Evolutionary conservation across 2,329 filamentous ascomycete species (phyloP), one percentile per base, ranked within the genome.

Genomic region (Dryadomyces quercivorus): DNA sequence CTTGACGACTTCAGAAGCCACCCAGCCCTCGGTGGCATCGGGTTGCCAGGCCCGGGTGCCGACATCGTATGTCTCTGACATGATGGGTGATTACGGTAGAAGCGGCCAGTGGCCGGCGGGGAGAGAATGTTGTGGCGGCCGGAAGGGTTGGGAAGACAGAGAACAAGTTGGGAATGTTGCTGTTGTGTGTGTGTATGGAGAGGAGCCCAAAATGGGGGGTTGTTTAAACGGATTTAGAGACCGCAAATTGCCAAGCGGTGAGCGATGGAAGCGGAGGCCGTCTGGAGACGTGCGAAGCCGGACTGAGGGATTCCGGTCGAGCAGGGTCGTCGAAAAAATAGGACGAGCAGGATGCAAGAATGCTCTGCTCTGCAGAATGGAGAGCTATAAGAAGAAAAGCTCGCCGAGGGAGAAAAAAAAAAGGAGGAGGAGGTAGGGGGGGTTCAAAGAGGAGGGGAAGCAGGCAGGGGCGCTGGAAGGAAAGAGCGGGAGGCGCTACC

Each of bases 11-110:
- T 97, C 91, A 49, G 93, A 96, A 67, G 91, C 87, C 70, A 98
- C 83, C 92, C 93, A 98, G 73, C 93, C 93, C 72, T 98, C 92
- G 58, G 88, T 88, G 69, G 82, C 75, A 76, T 98, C 93, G 64
- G 93, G 91, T 80, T 97, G 93, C 93, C 93, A 98, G 68, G 91
- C 93, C 81, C 89, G 84, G 65, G 92, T 97, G 67, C 92, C 93
- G 67, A 96, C 82, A 78, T 97, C 91, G 75, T 94, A 97, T 69
- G 82, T 88, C 72, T 94, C 87, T 75, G 89, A 88, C 91, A 95
- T 95, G 72, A 67, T 58, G 43, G 40, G 18, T n/a, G 47, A 3
- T 40, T 44, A 20, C 31, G 13, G 18, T 20, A 43, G 69, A 69
- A 51, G 53, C 58, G 59, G 60, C 62, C 58, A 56, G 34, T 55